Conservation (phyloP, 805 yeast species). For the Danielozyma ontarioensis region DNA sequence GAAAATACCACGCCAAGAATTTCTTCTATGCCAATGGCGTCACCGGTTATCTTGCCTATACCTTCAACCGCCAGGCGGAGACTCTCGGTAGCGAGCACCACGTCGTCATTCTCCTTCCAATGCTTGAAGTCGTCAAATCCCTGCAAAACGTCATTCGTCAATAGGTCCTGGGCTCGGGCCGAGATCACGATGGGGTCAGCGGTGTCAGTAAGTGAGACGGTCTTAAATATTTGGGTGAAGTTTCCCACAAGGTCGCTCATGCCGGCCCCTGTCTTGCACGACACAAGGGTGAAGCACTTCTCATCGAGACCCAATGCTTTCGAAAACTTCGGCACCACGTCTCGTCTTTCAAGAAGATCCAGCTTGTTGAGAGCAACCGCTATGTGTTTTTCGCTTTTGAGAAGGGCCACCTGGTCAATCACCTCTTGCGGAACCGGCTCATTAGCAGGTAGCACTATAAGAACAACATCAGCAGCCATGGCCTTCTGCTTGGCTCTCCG, state of each 20-base stretch:
- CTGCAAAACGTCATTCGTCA: constrained; percentile 67
- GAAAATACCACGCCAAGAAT: constrained; percentile 87
- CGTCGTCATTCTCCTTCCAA: constrained; percentile 53
- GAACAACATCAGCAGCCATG: constrained; percentile 55
- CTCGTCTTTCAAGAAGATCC: constrained; percentile 38
- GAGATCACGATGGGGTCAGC: constrained; percentile 71
- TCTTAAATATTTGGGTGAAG: constrained; percentile 44
- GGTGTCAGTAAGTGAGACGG: constrained; percentile 43
- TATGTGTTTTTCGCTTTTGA: constrained; percentile 28
- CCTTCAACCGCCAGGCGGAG: constrained; percentile 73
- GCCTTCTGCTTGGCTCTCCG: constrained; percentile 64
- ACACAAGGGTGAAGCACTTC: constrained; percentile 32
- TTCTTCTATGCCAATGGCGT: constrained; percentile 83
- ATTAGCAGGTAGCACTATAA: constrained; percentile 60
- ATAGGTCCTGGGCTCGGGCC: constrained; percentile 66
- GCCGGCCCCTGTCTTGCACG: constrained; percentile 61
- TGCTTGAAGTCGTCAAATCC: constrained; percentile 64
- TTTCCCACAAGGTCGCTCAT: constrained; percentile 39
- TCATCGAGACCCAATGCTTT: constrained; percentile 8
- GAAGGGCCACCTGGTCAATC: constrained; percentile 27
- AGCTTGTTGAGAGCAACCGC: constrained; percentile 54
- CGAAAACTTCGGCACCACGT: constrained; percentile 4
- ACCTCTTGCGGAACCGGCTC: constrained; percentile 33
- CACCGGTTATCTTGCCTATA: constrained; percentile 89
- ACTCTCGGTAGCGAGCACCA: constrained; percentile 77